Evolutionary conservation across 331 rosid species (phyloP), one percentile per base, ranked within the genome.

Genomic region (Dryas integrifolia): DNA sequence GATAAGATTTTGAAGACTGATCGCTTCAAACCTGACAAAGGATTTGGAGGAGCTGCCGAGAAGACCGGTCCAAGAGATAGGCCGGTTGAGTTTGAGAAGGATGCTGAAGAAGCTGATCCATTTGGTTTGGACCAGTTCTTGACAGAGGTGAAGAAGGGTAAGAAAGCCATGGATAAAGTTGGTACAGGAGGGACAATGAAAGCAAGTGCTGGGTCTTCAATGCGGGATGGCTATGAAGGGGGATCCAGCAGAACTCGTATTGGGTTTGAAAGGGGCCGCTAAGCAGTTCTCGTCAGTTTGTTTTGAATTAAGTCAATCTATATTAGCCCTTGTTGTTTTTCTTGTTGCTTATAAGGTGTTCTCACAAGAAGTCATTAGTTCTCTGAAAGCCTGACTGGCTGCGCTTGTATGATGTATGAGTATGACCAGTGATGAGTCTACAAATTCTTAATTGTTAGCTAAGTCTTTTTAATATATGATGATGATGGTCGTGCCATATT

Each of bases 1-100:
- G 96, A 86, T 47, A 88, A 84, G 87, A 90, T 88, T 44, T 76
- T 79, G 86, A 90, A 86, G 79, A 90, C 96, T 5, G 92, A 88
- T 63, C 85, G 92, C 74, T 90, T 90, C 81, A 88, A 85, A 75
- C 86, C 91, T 0, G 92, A 90, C 72, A 88, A 80, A 78, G 84
- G 81, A 16, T 90, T 90, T 83, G 18, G 76, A 0, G 93, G 96
- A 3, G 64, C 87, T 47, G 74, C 82, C 0, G 88, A 86, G 65
- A 88, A 75, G 72, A 14, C 79, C 4, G 89, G 80, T 75, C 82
- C 85, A 9, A 91, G 90, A 83, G 92, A 88, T 57, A 67, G 93
- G 73, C 87, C 88, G 1, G 86, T 87, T 60, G 92, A 91, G 70
- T 88, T 87, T 66, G 89, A 88, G 59, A 82, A 86, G 58, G 83